Evolutionary conservation across 1,139 yeast genomes (phyloP).

Genomic region (Yamadazyma sp.): DNA sequence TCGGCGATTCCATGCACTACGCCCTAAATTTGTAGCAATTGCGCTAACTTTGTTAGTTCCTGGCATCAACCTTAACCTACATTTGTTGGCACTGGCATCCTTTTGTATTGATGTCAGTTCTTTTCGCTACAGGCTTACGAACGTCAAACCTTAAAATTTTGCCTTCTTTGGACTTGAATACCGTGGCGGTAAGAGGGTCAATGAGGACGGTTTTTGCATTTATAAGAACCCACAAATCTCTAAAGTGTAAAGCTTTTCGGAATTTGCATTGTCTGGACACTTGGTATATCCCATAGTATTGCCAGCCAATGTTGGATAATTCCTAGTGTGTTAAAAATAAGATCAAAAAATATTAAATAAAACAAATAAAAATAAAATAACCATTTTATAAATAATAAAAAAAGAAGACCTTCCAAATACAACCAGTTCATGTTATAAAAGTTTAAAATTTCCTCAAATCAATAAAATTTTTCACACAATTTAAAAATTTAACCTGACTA

Average conservation of each 20-base stretch:
- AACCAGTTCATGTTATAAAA: neutral
- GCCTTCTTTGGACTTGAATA: no score
- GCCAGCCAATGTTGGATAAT: no score
- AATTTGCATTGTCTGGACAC: no score
- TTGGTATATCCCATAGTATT: no score
- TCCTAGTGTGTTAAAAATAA: neutral
- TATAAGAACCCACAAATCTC: no score
- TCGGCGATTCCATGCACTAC: neutral
- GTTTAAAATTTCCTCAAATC: constrained; percentile 1
- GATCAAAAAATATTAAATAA: neutral
- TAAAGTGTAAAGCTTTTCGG: no score
- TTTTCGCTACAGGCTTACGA: no score
- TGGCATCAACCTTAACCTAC: no score
- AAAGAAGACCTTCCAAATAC: neutral
- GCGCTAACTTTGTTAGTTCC: neutral
- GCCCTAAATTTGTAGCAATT: neutral
- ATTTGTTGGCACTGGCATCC: no score
- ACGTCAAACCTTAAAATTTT: no score
- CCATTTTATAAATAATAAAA: neutral
- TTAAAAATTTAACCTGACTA: neutral
- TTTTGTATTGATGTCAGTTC: neutral
- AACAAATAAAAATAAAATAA: neutral
- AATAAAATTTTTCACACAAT: constrained; percentile 1
- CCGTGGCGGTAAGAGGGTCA: no score
- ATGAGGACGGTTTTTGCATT: no score